These are phyloP conservation scores for Candida albicans DNA, from an alignment of 1,139 yeast species.

Conservation along the genomic window DNA sequence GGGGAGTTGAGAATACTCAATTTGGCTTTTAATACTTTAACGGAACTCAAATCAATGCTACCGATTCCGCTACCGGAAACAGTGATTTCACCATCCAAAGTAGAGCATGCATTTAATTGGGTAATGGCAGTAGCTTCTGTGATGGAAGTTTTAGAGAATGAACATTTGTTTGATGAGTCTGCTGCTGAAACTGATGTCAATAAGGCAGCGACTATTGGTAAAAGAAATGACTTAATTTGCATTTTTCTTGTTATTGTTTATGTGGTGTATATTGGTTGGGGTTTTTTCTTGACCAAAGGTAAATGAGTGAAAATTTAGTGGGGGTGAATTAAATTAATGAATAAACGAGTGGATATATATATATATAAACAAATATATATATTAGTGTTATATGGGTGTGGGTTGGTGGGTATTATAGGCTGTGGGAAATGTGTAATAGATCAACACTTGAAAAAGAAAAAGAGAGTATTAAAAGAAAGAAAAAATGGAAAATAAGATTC, in stretches of 20 bases:
- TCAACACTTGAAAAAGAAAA: too few relatives aligned
- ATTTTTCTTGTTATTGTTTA: constrained; percentile 9
- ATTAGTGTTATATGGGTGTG: too few relatives aligned
- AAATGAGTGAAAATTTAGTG: too few relatives aligned
- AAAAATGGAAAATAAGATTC: too few relatives aligned
- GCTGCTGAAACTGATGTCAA: constrained; percentile 6
- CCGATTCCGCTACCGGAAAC: constrained; percentile 40
- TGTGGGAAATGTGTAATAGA: too few relatives aligned
- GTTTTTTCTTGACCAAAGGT: too few relatives aligned
- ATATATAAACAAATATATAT: too few relatives aligned
- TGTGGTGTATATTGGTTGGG: too few relatives aligned
- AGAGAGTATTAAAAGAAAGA: too few relatives aligned
- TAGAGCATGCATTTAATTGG: constrained; percentile 40
- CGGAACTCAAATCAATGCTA: constrained; percentile 34
- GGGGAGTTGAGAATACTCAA: constrained; percentile 41
- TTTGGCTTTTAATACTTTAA: constrained; percentile 37
- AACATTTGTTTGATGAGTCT: constrained; percentile 24
- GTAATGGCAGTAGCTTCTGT: constrained; percentile 39
- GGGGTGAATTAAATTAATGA: too few relatives aligned
- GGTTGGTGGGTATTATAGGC: too few relatives aligned
- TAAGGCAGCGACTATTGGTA: constrained; percentile 15
- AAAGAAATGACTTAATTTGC: constrained; percentile 18
- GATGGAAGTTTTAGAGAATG: constrained; percentile 40
- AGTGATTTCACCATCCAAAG: constrained; percentile 42
- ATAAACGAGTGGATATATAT: too few relatives aligned